Percentiles rank a stretch among this genome's conserved stretches.
Conservation (phyloP, 2,329 filamentous ascomycete genomes). For the Aureobasidium zeae region DNA sequence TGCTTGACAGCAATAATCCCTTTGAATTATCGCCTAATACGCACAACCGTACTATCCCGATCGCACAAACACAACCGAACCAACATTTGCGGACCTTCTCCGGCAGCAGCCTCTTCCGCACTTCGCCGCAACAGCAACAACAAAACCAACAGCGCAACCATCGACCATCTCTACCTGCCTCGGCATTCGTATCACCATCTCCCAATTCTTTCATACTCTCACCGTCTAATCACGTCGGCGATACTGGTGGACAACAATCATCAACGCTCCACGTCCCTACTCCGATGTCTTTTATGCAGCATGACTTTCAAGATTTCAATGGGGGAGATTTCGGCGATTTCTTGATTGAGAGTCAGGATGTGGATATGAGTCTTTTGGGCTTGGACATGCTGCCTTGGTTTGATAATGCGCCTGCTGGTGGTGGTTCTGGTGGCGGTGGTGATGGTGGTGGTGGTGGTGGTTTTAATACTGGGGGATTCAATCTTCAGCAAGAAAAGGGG, state of each 20-base stretch:
- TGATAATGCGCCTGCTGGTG: constrained; percentile 36
- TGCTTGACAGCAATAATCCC: constrained; percentile 14
- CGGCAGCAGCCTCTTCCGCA: background rate
- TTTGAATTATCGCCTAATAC: constrained; percentile 9
- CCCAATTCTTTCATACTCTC: background rate
- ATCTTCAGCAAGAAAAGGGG: no score
- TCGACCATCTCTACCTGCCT: constrained; percentile 5
- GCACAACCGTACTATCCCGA: background rate
- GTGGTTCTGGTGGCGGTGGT: no score
- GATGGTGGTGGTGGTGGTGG: no score
- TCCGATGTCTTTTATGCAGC: background rate
- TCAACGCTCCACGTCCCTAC: background rate
- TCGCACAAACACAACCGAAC: background rate
- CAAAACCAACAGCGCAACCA: background rate
- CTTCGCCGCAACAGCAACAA: background rate
- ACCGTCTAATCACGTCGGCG: background rate
- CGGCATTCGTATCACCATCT: background rate
- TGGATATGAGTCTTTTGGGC: constrained; percentile 61
- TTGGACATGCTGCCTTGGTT: constrained; percentile 67
- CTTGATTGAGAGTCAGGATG: constrained; percentile 67
- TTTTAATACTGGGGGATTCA: no score
- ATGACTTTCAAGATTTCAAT: background rate
- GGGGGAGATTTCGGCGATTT: constrained; percentile 40
- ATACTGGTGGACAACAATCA: no score
- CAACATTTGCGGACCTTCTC: constrained; percentile 12